Evolutionary conservation across 2,329 filamentous ascomycete species (phyloP).

Genomic region (Ophiostoma australiae): DNA sequence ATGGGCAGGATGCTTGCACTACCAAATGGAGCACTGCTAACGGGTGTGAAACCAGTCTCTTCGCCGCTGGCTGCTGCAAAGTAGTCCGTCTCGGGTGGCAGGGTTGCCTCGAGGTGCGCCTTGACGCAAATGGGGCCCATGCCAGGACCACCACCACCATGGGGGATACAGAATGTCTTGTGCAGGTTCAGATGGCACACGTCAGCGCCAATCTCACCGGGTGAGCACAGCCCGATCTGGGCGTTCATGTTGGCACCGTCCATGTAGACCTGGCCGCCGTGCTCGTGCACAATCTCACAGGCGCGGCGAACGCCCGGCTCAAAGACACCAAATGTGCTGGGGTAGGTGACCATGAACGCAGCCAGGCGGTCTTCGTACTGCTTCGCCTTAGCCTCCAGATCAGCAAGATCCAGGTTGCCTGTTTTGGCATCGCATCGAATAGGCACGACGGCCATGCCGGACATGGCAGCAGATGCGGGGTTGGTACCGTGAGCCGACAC

Average conservation of each 20-base stretch:
- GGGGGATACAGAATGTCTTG: conserved; percentile 98
- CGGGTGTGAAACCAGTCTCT: conserved; percentile 42
- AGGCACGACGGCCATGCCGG: conserved; percentile 87
- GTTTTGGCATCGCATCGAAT: conserved; percentile 85
- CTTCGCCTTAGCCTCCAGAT: conserved; percentile 82
- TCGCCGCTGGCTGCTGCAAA: conserved; percentile 16
- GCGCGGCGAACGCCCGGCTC: conserved; percentile 83
- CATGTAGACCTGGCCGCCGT: conserved; percentile 96
- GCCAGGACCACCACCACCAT: conserved; percentile 89
- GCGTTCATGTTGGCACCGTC: conserved; percentile 98
- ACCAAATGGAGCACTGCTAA: conserved; percentile 79
- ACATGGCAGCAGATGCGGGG: conserved; percentile 91
- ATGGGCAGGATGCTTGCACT: conserved; percentile 91
- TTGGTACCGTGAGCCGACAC: conserved; percentile 96
- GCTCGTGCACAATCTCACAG: conserved; percentile 76
- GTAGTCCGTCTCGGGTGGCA: conserved; percentile 49
- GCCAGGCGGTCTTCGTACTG: conserved; percentile 80
- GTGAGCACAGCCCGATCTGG: conserved; percentile 91
- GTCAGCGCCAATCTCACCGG: conserved; percentile 90
- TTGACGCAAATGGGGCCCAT: conserved; percentile 93
- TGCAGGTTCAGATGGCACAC: conserved; percentile 96
- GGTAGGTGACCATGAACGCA: conserved; percentile 96
- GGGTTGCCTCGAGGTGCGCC: conserved; percentile 67
- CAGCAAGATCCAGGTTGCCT: conserved; percentile 81
- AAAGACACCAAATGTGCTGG: conserved; percentile 90